These are phyloP conservation scores for Phaeosphaeriaceae sp. DNA, from an alignment of 2,329 filamentous ascomycete genomes.

Conservation along the genomic window DNA sequence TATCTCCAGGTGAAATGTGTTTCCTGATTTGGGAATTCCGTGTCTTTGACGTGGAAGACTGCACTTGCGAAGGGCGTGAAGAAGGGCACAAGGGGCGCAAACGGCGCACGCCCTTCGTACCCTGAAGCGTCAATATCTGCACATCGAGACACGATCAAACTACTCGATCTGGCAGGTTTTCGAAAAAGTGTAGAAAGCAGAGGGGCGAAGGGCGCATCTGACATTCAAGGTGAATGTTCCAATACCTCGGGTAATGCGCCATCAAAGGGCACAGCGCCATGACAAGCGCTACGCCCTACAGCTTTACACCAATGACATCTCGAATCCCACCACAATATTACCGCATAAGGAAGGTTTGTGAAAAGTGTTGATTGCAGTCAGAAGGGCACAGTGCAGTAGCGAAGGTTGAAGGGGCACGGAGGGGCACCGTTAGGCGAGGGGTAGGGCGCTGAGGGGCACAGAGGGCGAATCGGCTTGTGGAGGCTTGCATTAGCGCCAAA, in stretches of 20 bases:
- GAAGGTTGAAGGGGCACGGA: background rate
- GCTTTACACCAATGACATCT: background rate
- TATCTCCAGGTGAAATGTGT: background rate
- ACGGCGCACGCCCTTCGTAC: background rate
- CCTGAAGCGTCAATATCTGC: background rate
- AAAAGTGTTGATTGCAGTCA: background rate
- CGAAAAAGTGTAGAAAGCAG: background rate
- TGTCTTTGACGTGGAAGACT: background rate
- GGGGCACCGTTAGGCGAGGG: background rate
- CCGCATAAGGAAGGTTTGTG: background rate
- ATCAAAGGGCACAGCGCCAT: background rate
- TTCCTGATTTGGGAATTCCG: background rate
- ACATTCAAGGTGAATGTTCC: background rate
- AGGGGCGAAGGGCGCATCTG: background rate
- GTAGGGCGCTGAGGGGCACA: background rate
- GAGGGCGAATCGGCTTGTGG: background rate
- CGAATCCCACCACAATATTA: background rate
- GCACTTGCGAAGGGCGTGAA: background rate
- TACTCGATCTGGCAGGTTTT: background rate
- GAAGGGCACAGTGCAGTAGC: background rate
- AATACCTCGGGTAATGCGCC: background rate
- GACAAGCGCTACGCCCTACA: background rate
- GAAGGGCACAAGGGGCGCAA: background rate
- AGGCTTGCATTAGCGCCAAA: background rate
- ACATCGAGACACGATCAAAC: background rate